Evolutionary conservation across 1,139 yeast species (phyloP), one percentile per base, ranked within the genome.

Genomic region (Pichia norvegensis): DNA sequence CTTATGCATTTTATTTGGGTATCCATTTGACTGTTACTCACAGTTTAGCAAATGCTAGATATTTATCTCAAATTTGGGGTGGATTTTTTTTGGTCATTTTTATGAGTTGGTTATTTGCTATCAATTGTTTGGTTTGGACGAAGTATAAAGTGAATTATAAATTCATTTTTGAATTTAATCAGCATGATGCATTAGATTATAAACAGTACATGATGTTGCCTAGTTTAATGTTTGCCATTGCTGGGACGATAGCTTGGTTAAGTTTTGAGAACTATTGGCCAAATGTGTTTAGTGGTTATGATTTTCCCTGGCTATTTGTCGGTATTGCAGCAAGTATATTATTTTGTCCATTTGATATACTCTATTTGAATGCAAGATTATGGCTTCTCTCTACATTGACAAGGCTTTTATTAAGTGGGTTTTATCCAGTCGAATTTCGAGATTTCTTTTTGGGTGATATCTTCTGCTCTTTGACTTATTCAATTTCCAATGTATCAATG

Each of bases 391-490:
- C 80, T 13, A 82, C 95, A 0, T 52, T 81, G 3, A 78, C 90
- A 73, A 73, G 98, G 59, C 67, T 92, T 41, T 37, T 84, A 0
- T 68, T 85, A 4, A 84, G 95, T 1, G 97, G 98, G 0, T 69
- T 87, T 36, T 92, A 85, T 58, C 96, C 97, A 0, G 97, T 92
- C 46, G 97, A 92, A 64, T 92, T 92, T 61, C 73, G 94, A 50
- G 98, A 92, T 65, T 90, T 92, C 69, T 88, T 87, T 62, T 57
- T 90, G 46, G 98, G 97, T 20, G 98, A 92, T 65, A 80, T 92
- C 31, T 69, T 88, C 44, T 85, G 95, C 64, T 85, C 95, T 33
- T 69, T 92, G 60, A 85, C 95, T 1, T 92, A 92, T 64, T 76
- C 96, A 1, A 70, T 87, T 69, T 85, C 96, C 4, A 92, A 90